Percentiles rank a stretch among this genome's conserved stretches.
Evolutionary conservation across 305 asterid species (phyloP).

Genomic region (Fraxinus sp.): DNA sequence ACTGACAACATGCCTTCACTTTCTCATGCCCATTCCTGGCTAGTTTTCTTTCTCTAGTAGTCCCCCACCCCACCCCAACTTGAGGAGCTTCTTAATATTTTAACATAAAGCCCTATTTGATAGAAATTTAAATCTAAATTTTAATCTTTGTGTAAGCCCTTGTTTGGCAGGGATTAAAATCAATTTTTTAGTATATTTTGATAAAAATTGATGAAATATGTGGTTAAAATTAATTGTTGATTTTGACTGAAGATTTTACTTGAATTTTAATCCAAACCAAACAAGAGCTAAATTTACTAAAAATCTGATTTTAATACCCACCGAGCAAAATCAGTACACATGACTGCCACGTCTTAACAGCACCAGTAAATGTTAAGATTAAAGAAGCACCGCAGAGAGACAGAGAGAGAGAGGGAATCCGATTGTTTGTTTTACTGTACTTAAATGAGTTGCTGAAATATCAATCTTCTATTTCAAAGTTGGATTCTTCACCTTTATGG

Average conservation of each 20-base stretch:
- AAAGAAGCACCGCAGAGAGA: background rate
- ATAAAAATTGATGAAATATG: too few relatives aligned
- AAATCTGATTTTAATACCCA: too few relatives aligned
- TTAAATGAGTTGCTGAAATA: background rate
- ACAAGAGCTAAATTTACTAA: too few relatives aligned
- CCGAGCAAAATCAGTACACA: background rate
- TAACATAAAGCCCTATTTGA: too few relatives aligned
- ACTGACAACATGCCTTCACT: constrained; percentile 3
- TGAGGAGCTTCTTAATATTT: background rate
- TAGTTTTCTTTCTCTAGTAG: background rate
- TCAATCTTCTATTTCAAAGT: background rate
- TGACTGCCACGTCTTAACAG: background rate
- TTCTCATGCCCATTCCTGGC: background rate
- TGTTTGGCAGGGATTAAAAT: too few relatives aligned
- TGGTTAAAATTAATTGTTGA: too few relatives aligned
- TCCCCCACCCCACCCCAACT: constrained; percentile 4
- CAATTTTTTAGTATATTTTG: too few relatives aligned
- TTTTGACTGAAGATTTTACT: too few relatives aligned
- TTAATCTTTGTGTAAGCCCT: too few relatives aligned
- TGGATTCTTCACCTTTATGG: background rate
- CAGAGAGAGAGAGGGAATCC: background rate
- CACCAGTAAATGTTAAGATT: constrained; percentile 4
- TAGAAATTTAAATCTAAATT: too few relatives aligned
- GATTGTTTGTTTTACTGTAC: background rate
- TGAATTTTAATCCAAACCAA: too few relatives aligned